Evolutionary conservation across 306 rosid species (phyloP).

Genomic region (Neltuma alba): DNA sequence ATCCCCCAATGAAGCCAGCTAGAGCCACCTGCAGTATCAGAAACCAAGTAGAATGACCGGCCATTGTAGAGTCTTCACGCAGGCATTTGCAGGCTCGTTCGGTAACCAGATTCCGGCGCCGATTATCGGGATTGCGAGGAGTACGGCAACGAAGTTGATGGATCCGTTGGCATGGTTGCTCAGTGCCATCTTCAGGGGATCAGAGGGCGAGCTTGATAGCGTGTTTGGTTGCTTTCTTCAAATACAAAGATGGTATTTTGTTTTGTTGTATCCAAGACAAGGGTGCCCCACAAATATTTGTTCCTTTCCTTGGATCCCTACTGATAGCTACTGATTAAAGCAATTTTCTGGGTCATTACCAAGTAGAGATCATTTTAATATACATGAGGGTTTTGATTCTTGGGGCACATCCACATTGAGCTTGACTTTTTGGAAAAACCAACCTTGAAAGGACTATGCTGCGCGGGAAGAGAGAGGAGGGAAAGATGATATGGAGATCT

Average conservation of each 20-base stretch:
- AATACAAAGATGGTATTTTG: background rate
- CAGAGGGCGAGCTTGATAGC: background rate
- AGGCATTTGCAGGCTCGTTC: slow-evolving; percentile 68
- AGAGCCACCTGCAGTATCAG: slow-evolving; percentile 62
- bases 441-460: slow-evolving; percentile 34
- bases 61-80: slow-evolving; percentile 84
- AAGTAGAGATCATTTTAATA: background rate
- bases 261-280: background rate
- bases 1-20: slow-evolving; percentile 77
- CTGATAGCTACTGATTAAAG: slow-evolving; percentile 1
- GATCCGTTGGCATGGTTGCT: slow-evolving; percentile 78
- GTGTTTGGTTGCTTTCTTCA: background rate
- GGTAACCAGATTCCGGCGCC: slow-evolving; percentile 91
- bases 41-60: slow-evolving; percentile 71
- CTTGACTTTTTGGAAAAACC: slow-evolving; percentile 39
- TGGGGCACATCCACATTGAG: slow-evolving; percentile 10
- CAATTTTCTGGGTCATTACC: background rate
- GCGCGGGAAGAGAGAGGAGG: slow-evolving; percentile 7
- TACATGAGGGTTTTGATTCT: slow-evolving; percentile 1
- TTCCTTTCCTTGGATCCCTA: slow-evolving; percentile 40
- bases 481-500: background rate
- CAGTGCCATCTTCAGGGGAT: slow-evolving; percentile 56
- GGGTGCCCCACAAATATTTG: slow-evolving; percentile 31
- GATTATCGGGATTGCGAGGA: slow-evolving; percentile 84
- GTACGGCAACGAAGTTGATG: slow-evolving; percentile 71